Evolutionary conservation across 2,329 filamentous ascomycete species (phyloP), one percentile per base, ranked within the genome.

Genomic region (Colletotrichum aenigma): DNA sequence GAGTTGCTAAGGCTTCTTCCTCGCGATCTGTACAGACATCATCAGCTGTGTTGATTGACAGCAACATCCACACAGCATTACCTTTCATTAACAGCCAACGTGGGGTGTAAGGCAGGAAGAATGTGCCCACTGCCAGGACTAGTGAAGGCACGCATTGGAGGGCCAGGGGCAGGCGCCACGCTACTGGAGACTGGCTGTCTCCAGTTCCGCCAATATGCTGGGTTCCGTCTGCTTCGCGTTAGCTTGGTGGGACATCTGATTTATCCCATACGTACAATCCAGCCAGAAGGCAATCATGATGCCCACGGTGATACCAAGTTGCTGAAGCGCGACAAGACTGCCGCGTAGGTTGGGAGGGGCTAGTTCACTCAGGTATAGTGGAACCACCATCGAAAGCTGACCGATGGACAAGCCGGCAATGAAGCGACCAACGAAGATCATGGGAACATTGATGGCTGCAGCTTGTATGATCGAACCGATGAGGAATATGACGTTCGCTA

Each of bases 71-170:
- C 5, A 28, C 21, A 7, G 18, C 3, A 34, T n/a, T 5, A 34
- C 69, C 79, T 24, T 71, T 79, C 81, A 85, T 84, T 30, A 84
- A 70, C 56, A 79, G 79, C 76, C 77, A 85, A 3, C 84, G 81
- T 4, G 84, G 84, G 2, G 84, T 84, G 56, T 85, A 80, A 0
- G 84, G 84, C 9, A 92, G 87, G 79, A 92, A 85, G 69, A 91
- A 76, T 80, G 93, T 89, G 43, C 91, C 91, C 32, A 82, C 75
- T 8, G 89, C 85, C 1, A 93, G 85, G 43, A 93, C 85, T 15
- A 92, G 77, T 4, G 90, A 88, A 81, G 90, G 93, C 2, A 71
- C 62, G 6, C 61, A 66, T 78, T 90, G 88, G 21, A 90, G 77
- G 2, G 84, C 87, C 64, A 90, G 85, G 0, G 88, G 88, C 15